Evolutionary conservation across 257 asterid genomes (phyloP).

Genomic region (Solanum lycopersicoides): DNA sequence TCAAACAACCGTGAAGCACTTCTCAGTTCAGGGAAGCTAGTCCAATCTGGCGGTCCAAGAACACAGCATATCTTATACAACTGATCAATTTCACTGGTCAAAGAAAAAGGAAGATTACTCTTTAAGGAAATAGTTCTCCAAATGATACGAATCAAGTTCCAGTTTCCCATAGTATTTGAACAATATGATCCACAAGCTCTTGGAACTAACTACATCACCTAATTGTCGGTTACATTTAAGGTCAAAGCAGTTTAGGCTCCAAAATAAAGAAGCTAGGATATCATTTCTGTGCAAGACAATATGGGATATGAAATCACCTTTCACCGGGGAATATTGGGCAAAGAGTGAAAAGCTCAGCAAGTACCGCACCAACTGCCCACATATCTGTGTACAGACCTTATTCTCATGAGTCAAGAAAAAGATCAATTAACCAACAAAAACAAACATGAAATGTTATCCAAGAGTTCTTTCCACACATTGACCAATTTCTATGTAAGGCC

Average conservation of each 20-base stretch:
- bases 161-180: not conserved
- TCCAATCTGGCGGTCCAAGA: slow-evolving; percentile 85
- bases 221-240: not conserved
- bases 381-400: slow-evolving; percentile 45
- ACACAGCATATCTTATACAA: slow-evolving; percentile 85
- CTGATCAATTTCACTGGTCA: slow-evolving; percentile 87
- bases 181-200: not conserved
- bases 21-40: slow-evolving; percentile 59
- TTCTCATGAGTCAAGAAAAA: not conserved
- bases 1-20: slow-evolving; percentile 53
- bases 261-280: not conserved
- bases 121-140: not conserved
- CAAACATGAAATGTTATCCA: not conserved
- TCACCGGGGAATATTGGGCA: slow-evolving; percentile 94
- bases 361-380: slow-evolving; percentile 97
- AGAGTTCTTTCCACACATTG: not conserved
- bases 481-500: not conserved
- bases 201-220: not conserved
- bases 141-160: not conserved
- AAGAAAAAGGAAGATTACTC: slow-evolving; percentile 1
- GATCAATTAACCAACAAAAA: not conserved
- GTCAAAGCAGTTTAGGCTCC: not conserved
- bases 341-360: slow-evolving; percentile 90
- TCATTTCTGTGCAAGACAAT: not conserved
- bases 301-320: slow-evolving; percentile 46